Conservation (phyloP, 169 alveolate species). For the Cryptosporidium parvum region DNA sequence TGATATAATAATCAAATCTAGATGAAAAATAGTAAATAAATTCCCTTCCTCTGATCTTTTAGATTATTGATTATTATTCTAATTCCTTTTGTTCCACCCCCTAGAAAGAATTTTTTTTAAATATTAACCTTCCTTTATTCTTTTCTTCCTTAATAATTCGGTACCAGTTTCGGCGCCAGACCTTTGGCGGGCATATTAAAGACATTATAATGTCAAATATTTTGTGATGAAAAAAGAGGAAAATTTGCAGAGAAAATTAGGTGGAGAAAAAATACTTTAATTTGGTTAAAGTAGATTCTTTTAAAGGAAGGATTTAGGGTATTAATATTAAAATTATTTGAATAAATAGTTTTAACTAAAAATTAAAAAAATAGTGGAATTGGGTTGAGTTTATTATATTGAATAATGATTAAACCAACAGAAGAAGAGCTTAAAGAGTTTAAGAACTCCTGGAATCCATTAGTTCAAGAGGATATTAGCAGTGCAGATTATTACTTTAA, state of each 20-base stretch:
- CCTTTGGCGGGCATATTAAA: not conserved
- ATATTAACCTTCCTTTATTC: not conserved
- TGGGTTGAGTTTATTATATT: not conserved
- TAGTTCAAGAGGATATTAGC: constrained; percentile 76
- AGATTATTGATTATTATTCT: constrained; percentile 21
- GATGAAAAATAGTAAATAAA: not conserved
- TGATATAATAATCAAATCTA: not conserved
- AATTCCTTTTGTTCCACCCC: constrained; percentile 23
- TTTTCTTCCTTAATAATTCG: not conserved
- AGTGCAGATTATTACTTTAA: constrained; percentile 94
- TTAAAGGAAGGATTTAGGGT: too few relatives aligned
- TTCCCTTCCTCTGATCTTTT: not conserved
- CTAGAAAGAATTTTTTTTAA: not conserved
- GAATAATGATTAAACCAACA: constrained; percentile 24
- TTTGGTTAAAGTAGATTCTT: not conserved
- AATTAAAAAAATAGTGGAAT: not conserved
- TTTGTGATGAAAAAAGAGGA: not conserved
- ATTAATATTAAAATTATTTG: too few relatives aligned
- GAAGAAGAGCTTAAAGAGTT: constrained; percentile 50
- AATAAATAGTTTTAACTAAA: not conserved
- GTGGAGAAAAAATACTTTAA: not conserved
- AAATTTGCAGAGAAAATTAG: not conserved
- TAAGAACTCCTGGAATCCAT: constrained; percentile 64
- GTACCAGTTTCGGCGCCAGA: constrained; percentile 16
- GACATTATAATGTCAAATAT: constrained; percentile 20